Evolutionary conservation across 2,329 filamentous ascomycete species (phyloP), one percentile per base, ranked within the genome.

Genomic region (Epichloe gansuensis): DNA sequence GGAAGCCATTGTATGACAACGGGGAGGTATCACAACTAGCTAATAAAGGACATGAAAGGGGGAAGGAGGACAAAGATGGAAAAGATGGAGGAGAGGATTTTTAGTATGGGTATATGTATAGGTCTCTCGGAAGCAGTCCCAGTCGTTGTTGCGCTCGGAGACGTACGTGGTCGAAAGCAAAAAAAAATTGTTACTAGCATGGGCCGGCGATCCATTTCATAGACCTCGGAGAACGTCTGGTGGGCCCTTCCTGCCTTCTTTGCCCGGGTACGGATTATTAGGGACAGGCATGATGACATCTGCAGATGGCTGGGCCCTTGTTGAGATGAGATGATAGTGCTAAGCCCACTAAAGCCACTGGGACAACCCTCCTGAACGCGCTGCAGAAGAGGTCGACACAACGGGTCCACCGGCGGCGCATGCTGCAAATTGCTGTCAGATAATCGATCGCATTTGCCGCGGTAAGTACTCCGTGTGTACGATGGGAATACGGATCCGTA

Each of bases 1-100:
- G 67, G 88, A 83, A 69, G 89, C 86, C 88, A 95, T 95, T 74
- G 74, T 63, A 61, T 59, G 55, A 65, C 63, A 65, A 58, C 8
- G 59, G 52, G 52, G 58, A 57, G 51, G 39, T 48, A 48, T 25
- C 34, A 48, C 46, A 42, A n/a, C 21, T 21, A 39, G 21, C 15
- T 7, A 55, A 23, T 43, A 28, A 39, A 34, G 21, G 37, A 44
- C n/a, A 21, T 25, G 23, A 31, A 50, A 39, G 38, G 34, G 51
- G 59, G 59, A 57, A 59, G 56, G 63, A 63, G 60, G 59, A 61
- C 54, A 53, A 53, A 53, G 54, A 60, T 58, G 60, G 63, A 67
- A 57, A 65, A 60, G 62, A 64, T 23, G 62, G 64, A 68, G 58
- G 58, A 39, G 62, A 63, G 64, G 63, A 61, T 54, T 31, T 31